Conservation (phyloP, 805 yeast species). For the Ogataea pini region DNA sequence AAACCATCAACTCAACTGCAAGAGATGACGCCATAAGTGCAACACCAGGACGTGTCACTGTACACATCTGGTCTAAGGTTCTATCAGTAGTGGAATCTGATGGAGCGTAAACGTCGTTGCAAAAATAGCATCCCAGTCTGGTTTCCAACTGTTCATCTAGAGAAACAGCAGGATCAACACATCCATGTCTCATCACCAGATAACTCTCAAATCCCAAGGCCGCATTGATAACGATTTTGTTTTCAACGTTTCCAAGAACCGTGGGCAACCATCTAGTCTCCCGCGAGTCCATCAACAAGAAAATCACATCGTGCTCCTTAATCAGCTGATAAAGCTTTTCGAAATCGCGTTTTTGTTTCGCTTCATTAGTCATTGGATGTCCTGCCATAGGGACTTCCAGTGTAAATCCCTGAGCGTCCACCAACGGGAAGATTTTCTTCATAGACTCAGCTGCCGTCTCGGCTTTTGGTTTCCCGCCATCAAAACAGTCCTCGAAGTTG, state of each 20-base stretch:
- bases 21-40: slow-evolving; percentile 84
- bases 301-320: slow-evolving; percentile 71
- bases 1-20: slow-evolving; percentile 81
- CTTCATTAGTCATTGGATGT: slow-evolving; percentile 69
- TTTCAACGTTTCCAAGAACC: slow-evolving; percentile 63
- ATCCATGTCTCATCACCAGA: slow-evolving; percentile 92
- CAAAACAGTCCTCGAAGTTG: slow-evolving; percentile 74
- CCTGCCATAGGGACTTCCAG: slow-evolving; percentile 96
- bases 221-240: slow-evolving; percentile 82
- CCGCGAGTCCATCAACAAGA: slow-evolving; percentile 87
- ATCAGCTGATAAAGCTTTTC: slow-evolving; percentile 54
- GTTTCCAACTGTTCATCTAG: slow-evolving; percentile 30
- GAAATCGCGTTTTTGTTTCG: slow-evolving; percentile 50
- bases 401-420: slow-evolving; percentile 58
- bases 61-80: slow-evolving; percentile 96
- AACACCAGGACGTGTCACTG: slow-evolving; percentile 96
- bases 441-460: slow-evolving; percentile 72
- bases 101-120: slow-evolving; percentile 96
- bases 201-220: slow-evolving; percentile 95
- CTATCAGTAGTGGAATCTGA: slow-evolving; percentile 82
- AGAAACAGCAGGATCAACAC: slow-evolving; percentile 28
- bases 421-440: slow-evolving; percentile 76
- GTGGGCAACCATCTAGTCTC: slow-evolving; percentile 99
- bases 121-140: slow-evolving; percentile 88
- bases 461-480: slow-evolving; percentile 79